A percentile compares a stretch with the other conserved stretches of the same genome.
Conservation (phyloP, 257 asterid genomes). For the Euphrasia confusa region DNA sequence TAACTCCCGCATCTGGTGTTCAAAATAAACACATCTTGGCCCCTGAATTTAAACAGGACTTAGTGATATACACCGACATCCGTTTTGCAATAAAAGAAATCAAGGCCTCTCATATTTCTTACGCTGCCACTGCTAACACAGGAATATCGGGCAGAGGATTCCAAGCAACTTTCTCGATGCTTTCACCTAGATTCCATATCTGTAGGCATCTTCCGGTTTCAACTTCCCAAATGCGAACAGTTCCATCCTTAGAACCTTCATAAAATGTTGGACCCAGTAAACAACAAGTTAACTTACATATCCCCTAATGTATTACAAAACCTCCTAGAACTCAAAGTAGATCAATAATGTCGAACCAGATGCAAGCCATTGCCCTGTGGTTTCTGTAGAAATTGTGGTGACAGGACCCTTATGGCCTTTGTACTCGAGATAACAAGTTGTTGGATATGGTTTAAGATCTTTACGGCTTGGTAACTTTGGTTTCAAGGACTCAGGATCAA, state of each 20-base stretch:
- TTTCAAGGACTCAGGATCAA: constrained; percentile 91
- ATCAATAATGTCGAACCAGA: constrained; percentile 51
- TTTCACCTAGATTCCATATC: constrained; percentile 77
- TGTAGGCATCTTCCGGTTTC: constrained; percentile 89
- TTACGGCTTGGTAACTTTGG: constrained; percentile 91
- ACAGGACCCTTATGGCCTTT: constrained; percentile 96
- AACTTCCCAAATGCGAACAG: constrained; percentile 96
- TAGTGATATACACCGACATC: constrained; percentile 16
- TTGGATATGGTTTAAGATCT: constrained; percentile 91
- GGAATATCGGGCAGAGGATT: constrained; percentile 80
- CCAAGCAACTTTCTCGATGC: constrained; percentile 73
- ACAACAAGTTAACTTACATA: neutral
- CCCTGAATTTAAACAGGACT: constrained; percentile 42
- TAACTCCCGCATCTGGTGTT: constrained; percentile 60
- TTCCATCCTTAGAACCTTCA: constrained; percentile 89
- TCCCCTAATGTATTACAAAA: neutral
- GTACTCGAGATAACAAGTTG: constrained; percentile 84
- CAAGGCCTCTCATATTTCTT: constrained; percentile 29
- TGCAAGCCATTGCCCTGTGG: constrained; percentile 95
- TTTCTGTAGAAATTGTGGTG: constrained; percentile 59
- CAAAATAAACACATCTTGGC: constrained; percentile 65
- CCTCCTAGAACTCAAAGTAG: neutral
- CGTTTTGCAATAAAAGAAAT: constrained; percentile 19
- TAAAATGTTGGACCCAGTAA: constrained; percentile 16
- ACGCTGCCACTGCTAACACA: constrained; percentile 78